phyloP scores from a whole-genome alignment of 306 rosid species.

The Sesbania bispinosa region DNA sequence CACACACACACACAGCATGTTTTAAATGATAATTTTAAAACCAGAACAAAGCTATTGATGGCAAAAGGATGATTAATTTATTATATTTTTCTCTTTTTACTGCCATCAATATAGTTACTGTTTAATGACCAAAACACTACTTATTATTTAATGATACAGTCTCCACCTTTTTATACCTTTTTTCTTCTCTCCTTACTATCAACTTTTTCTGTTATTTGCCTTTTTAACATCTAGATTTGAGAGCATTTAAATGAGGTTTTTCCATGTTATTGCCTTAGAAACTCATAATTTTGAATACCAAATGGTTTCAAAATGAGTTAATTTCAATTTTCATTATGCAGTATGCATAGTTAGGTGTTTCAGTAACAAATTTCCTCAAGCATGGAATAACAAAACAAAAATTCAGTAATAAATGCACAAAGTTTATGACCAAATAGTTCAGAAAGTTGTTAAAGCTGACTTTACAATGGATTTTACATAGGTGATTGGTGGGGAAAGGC shows the following conservation, averaged over 20 bases:
- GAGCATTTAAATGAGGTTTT: not conserved
- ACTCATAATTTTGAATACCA: not conserved
- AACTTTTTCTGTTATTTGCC: not conserved
- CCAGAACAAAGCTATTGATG: not conserved
- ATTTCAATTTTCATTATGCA: not conserved
- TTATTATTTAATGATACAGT: not conserved
- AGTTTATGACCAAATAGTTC: not conserved
- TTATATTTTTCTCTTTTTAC: not conserved
- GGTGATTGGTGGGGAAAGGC: slow-evolving; percentile 26
- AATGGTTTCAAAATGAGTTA: not conserved
- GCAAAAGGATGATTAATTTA: not conserved
- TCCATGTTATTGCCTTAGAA: not conserved
- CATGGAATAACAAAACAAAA: not conserved
- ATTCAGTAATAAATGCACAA: not conserved
- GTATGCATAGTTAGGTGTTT: not conserved
- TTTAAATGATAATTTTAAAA: not conserved
- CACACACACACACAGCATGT: not conserved
- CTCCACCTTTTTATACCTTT: too few relatives aligned
- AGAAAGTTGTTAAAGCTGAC: not conserved
- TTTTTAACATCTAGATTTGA: not conserved
- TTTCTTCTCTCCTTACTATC: too few relatives aligned
- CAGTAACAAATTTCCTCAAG: not conserved
- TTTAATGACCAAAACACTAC: not conserved
- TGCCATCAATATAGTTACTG: not conserved
- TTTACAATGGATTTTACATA: not conserved